phyloP scores from a whole-genome alignment of 225 moss, liverwort and hornwort genomes.

The Bryoerythrophyllum caledonicum region DNA sequence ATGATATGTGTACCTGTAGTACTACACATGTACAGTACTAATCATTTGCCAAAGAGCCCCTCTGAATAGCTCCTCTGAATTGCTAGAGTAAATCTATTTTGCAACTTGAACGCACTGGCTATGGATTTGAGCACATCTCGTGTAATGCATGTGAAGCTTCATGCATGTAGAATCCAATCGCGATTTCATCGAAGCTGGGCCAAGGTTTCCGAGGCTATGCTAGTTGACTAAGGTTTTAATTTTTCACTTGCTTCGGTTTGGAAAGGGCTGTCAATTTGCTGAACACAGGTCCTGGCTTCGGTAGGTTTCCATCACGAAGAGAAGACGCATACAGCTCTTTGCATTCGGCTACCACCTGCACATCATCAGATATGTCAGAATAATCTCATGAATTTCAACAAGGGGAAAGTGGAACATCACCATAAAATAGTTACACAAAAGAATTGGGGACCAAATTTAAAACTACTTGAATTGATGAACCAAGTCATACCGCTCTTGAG shows the following conservation, averaged over 20 bases:
- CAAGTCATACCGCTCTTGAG: conserved; percentile 49
- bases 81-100: no score
- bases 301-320: neutral
- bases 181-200: neutral
- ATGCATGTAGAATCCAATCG: no score
- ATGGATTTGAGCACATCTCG: no score
- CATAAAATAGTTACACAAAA: neutral
- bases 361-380: neutral
- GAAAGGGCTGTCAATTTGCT: conserved; percentile 20
- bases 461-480: neutral
- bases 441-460: neutral
- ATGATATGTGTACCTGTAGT: no score
- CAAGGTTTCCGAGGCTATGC: neutral
- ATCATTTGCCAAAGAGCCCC: no score
- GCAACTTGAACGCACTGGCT: no score
- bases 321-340: conserved; percentile 28
- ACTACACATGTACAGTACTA: no score
- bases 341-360: conserved; percentile 24
- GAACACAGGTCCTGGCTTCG: conserved; percentile 6
- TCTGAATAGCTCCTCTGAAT: no score
- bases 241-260: conserved; percentile 19
- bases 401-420: neutral
- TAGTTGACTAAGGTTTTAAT: neutral
- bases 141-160: no score
- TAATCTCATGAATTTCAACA: neutral